Evolutionary conservation across 768 basidiomycete genomes (phyloP).

Genomic region (Xerocomellus chrysenteron): DNA sequence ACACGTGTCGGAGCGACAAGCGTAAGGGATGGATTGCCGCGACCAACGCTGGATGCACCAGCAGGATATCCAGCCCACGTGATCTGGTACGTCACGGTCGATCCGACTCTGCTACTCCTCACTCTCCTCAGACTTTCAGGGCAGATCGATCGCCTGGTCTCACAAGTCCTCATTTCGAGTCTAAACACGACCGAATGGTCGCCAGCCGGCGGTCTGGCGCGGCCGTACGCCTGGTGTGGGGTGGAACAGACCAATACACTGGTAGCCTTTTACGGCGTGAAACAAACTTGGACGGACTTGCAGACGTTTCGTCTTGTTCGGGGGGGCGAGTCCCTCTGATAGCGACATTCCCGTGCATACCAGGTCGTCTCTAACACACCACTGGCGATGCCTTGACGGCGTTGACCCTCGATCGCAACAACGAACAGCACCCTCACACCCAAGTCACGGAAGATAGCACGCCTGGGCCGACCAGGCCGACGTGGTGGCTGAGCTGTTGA

Average conservation of each 20-base stretch:
- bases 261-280: no score
- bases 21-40: constrained; percentile 8
- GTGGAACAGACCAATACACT: no score
- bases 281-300: not conserved
- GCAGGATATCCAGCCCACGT: constrained; percentile 4
- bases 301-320: not conserved
- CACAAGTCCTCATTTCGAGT: no score
- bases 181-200: no score
- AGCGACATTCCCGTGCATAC: not conserved
- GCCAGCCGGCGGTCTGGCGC: no score
- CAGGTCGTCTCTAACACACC: no score
- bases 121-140: no score
- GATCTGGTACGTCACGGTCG: constrained; percentile 1
- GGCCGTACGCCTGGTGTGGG: no score
- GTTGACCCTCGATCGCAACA: no score
- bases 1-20: constrained; percentile 5
- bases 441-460: constrained; percentile 10
- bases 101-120: no score
- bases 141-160: no score
- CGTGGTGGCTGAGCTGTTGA: constrained; percentile 38
- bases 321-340: not conserved
- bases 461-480: constrained; percentile 18
- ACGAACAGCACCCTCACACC: constrained; percentile 4
- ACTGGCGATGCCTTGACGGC: not conserved
- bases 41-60: constrained; percentile 14